Percentiles rank a stretch among this genome's conserved stretches.
phyloP scores from a whole-genome alignment of 2,329 filamentous ascomycete genomes.

The Colletotrichum sp. region DNA sequence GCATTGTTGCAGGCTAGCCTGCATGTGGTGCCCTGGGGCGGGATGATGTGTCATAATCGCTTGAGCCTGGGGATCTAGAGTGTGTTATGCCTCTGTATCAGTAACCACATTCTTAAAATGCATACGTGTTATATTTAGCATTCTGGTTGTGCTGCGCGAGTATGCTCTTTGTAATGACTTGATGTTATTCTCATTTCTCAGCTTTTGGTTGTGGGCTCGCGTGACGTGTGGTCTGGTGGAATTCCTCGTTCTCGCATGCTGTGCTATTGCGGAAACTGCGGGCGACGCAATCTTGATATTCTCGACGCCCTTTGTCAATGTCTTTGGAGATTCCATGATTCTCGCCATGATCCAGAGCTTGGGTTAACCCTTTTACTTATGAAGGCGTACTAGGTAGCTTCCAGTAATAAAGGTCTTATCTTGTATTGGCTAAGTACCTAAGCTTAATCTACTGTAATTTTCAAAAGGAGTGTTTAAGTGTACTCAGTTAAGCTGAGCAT shows the following conservation, averaged over 20 bases:
- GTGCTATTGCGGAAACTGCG: neutral
- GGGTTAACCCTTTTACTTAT: accelerated
- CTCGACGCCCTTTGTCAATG: accelerated
- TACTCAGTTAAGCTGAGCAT: neutral
- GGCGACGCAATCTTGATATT: neutral
- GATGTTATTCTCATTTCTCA: too few species aligned
- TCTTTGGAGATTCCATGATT: neutral
- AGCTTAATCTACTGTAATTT: neutral
- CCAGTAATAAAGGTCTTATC: neutral
- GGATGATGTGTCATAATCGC: too few species aligned
- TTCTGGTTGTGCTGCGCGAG: too few species aligned
- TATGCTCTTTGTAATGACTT: too few species aligned
- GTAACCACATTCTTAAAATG: too few species aligned
- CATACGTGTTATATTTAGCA: too few species aligned
- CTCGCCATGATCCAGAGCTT: neutral
- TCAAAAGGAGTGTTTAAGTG: neutral
- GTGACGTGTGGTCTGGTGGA: neutral
- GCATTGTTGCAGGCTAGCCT: too few species aligned
- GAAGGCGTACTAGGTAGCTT: neutral
- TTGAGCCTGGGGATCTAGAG: too few species aligned
- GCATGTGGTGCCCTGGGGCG: too few species aligned
- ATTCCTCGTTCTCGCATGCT: neutral
- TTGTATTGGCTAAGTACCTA: neutral
- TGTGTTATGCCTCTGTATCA: too few species aligned
- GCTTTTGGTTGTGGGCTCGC: neutral